Percentiles rank a stretch among this genome's conserved stretches.
Evolutionary conservation across 352 stramenopile genomes (phyloP).

Genomic region (Globisporangium parvum): DNA sequence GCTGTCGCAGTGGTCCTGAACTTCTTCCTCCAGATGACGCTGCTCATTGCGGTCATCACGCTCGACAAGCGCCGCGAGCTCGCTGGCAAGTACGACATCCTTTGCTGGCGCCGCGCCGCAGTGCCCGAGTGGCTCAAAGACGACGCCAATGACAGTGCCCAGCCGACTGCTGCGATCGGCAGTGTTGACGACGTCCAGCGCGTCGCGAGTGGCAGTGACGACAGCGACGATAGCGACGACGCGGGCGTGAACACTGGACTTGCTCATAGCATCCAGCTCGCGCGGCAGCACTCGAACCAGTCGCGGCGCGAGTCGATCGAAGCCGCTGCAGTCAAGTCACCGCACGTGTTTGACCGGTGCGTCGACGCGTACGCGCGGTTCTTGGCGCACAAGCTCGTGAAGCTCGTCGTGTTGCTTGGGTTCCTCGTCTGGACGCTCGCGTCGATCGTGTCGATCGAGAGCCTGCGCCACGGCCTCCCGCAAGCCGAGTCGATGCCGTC

Average conservation of each 20-base stretch:
- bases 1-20: constrained; percentile 40
- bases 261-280: neutral
- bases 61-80: constrained; percentile 70
- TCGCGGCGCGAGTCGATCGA: constrained; percentile 13
- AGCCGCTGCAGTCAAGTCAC: constrained; percentile 6
- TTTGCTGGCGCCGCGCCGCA: constrained; percentile 30
- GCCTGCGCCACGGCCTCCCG: constrained; percentile 46
- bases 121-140: constrained; percentile 13
- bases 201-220: neutral
- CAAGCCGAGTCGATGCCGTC: constrained; percentile 47
- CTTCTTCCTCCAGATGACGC: constrained; percentile 57
- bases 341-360: constrained; percentile 33
- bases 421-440: constrained; percentile 42
- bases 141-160: neutral
- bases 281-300: constrained; percentile 11
- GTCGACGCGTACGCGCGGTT: constrained; percentile 37
- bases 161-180: neutral
- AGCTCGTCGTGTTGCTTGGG: constrained; percentile 46
- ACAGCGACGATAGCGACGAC: constrained; percentile 4
- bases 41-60: constrained; percentile 52
- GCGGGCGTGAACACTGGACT: neutral
- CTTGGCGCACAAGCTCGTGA: constrained; percentile 36
- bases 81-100: constrained; percentile 44
- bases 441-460: constrained; percentile 46
- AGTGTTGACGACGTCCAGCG: neutral